Percentiles rank a stretch among this genome's conserved stretches.
These are phyloP conservation scores for Talaromyces funiculosus DNA, from an alignment of 2,329 filamentous ascomycete species.

Conservation along the genomic window DNA sequence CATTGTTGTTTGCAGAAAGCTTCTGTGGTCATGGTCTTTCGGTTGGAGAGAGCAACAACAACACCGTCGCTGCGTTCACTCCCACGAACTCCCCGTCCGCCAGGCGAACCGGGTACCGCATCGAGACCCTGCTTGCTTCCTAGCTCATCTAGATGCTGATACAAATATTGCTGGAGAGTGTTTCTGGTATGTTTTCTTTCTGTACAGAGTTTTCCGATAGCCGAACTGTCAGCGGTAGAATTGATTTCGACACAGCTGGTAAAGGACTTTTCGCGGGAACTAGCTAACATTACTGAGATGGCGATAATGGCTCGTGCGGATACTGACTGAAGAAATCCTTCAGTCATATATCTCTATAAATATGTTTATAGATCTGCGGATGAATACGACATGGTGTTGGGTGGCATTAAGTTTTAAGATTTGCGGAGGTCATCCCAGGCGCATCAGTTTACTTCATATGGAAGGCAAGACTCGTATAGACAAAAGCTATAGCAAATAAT, in stretches of 20 bases:
- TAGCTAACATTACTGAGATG: background rate
- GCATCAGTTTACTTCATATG: no score
- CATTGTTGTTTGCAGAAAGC: conserved; percentile 42
- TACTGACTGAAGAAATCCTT: no score
- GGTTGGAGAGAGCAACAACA: conserved; percentile 52
- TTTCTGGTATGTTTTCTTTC: background rate
- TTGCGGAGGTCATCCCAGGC: no score
- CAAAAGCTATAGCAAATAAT: no score
- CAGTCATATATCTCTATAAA: background rate
- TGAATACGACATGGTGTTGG: no score
- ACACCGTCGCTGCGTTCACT: conserved; percentile 50
- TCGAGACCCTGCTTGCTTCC: conserved; percentile 29
- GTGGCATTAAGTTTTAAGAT: no score
- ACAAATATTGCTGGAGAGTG: background rate
- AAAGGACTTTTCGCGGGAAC: background rate
- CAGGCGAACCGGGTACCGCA: conserved; percentile 40
- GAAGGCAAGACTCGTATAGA: no score
- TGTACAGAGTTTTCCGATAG: background rate
- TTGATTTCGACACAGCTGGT: background rate
- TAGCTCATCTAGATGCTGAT: background rate
- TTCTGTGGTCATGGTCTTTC: conserved; percentile 53
- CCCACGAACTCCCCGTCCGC: conserved; percentile 46
- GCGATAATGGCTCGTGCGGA: background rate
- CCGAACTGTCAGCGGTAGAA: background rate
- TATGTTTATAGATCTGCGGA: no score